Conservation (phyloP, 306 rosid genomes). For the Malus sylvestris region DNA sequence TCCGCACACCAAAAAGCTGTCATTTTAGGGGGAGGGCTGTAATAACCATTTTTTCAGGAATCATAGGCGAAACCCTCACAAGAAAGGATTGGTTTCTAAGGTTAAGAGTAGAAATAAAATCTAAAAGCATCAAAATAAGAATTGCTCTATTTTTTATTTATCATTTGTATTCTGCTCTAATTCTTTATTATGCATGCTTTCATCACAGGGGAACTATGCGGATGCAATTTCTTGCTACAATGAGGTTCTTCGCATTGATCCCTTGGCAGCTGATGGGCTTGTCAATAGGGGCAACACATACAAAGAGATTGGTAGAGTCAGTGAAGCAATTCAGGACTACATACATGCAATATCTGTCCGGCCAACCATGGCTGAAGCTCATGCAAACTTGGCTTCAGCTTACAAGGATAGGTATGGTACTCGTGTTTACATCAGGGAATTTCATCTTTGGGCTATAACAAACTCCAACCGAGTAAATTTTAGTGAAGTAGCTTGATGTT, state of each 20-base stretch:
- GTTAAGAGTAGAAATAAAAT: neutral
- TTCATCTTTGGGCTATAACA: neutral
- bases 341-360: conserved; percentile 65
- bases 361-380: conserved; percentile 97
- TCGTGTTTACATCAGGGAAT: neutral
- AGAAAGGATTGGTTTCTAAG: neutral
- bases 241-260: conserved; percentile 96
- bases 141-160: neutral
- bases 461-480: neutral
- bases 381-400: conserved; percentile 98
- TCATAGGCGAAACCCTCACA: neutral
- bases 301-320: conserved; percentile 97
- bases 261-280: conserved; percentile 97
- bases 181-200: neutral
- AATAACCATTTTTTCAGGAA: neutral
- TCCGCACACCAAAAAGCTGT: neutral
- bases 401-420: conserved; percentile 78
- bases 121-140: neutral
- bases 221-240: conserved; percentile 98
- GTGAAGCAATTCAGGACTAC: conserved; percentile 93
- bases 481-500: neutral
- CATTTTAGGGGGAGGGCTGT: neutral
- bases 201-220: conserved; percentile 75
- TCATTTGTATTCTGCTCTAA: neutral
- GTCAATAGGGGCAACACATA: conserved; percentile 97